Percentiles rank a stretch among this genome's conserved stretches.
Conservation (phyloP, 2,329 filamentous ascomycete species). For the Teratosphaeria pseudoeucalypti region DNA sequence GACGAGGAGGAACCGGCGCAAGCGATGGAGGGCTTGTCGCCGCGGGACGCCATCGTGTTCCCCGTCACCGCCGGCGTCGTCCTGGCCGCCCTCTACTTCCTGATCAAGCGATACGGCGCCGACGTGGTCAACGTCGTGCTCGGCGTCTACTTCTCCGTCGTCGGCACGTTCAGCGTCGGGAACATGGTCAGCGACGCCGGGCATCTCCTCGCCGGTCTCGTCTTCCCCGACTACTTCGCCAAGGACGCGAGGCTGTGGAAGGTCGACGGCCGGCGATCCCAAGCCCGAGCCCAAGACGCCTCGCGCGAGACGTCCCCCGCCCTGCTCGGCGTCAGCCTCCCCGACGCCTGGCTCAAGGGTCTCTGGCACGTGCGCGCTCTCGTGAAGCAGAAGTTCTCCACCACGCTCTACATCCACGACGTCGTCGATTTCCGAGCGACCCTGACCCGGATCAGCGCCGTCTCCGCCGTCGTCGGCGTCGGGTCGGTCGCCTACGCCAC, state of each 20-base stretch:
- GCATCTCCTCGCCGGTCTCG: conserved; percentile 51
- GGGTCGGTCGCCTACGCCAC: conserved; percentile 54
- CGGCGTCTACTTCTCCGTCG: conserved; percentile 69
- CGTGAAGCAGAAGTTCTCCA: conserved; percentile 40
- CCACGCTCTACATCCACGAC: conserved; percentile 43
- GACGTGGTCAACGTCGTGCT: conserved; percentile 72
- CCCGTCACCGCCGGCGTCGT: conserved; percentile 65
- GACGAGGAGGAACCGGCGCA: conserved; percentile 45
- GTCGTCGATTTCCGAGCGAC: conserved; percentile 35
- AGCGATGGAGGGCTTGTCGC: conserved; percentile 57
- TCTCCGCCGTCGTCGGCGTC: conserved; percentile 47
- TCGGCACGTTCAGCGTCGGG: conserved; percentile 67
- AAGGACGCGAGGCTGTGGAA: conserved; percentile 41
- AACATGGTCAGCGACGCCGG: conserved; percentile 64
- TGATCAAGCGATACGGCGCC: conserved; percentile 83
- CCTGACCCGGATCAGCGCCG: conserved; percentile 43
- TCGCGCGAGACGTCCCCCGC: not conserved
- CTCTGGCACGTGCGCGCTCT: conserved; percentile 43
- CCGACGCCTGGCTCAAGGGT: conserved; percentile 42
- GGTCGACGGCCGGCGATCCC: conserved; percentile 27
- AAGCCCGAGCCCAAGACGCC: conserved; percentile 15
- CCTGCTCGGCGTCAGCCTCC: conserved; percentile 19
- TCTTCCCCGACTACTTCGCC: conserved; percentile 65
- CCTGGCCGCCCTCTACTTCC: conserved; percentile 68
- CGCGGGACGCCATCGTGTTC: conserved; percentile 74